Base-by-base conservation (phyloP, 768 basidiomycete genomes). In the Porphyrellus cyaneotinctus region DNA sequence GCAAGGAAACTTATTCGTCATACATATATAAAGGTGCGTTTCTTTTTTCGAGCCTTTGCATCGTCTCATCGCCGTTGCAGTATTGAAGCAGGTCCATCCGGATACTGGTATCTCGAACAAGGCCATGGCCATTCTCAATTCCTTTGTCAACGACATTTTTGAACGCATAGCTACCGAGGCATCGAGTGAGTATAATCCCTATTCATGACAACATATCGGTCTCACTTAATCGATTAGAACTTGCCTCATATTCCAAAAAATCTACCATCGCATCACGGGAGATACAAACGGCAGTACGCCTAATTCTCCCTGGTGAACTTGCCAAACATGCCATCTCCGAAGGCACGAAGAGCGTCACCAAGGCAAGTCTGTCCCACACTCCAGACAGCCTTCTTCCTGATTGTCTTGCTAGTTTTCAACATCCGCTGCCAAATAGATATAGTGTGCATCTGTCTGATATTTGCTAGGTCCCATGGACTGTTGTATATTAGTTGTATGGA, bases 101-200 rank as follows among this genome's bases (percentile, higher is more conserved):
- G 94, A 95, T 64, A 95, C 94, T 48, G 95, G 95, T 86, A 95
- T 97, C 81, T 95, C 93, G 35, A 95, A 92, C 83, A 95, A 95
- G 74, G 87, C 88, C 3, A 91, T 93, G 89, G 86, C 88, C 57
- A 93, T 94, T 64, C 75, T 92, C 39, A 91, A 93, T 78, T 88
- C 86, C 26, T 93, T 95, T 58, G 92, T 94, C 72, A 93, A 94
- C 66, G 91, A 93, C 60, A 92, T 94, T 70, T 94, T 95, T 57
- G 92, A 94, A 69, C 87, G 93, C 28, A 89, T 95, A 67, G 92
- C 91, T 6, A 85, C 83, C 14, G 91, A 92, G 62, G 91, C 91
- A 46, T 91, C 89, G 58, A 91, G 90, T 91, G 49, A 53, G 87
- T 73, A 14, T 9, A 13, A 0, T 2, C 62, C 33, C 45, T 15